Conservation (phyloP, 192 early-diverging fungal genomes). For the Backusella morwellensis region DNA sequence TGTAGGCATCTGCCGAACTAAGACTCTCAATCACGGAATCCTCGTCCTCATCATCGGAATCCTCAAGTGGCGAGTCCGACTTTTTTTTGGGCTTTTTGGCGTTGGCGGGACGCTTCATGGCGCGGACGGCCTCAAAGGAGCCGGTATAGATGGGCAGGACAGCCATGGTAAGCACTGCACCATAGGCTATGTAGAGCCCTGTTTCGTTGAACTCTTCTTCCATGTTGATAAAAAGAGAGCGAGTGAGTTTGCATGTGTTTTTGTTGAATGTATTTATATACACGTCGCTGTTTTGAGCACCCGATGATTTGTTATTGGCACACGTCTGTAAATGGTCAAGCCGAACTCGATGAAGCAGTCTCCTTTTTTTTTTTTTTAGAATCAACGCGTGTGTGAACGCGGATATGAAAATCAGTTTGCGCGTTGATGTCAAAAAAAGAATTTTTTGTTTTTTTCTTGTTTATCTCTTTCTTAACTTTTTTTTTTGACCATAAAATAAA, state of each 20-base stretch:
- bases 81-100: constrained; percentile 39
- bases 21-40: constrained; percentile 72
- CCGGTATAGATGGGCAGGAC: constrained; percentile 86
- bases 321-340: not conserved
- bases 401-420: not conserved
- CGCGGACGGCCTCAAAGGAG: constrained; percentile 61
- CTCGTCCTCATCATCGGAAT: constrained; percentile 61
- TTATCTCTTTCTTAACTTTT: not conserved
- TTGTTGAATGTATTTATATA: not conserved
- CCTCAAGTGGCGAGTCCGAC: constrained; percentile 37
- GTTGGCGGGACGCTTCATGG: constrained; percentile 27
- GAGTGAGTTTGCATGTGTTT: not conserved
- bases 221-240: not conserved
- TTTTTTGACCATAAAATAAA: not conserved
- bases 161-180: constrained; percentile 85
- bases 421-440: not conserved
- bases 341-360: too few species aligned
- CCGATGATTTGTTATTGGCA: not conserved
- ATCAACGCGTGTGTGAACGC: not conserved
- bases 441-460: not conserved
- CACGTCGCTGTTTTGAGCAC: not conserved
- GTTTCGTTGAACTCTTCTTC: not conserved
- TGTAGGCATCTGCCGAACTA: constrained; percentile 83
- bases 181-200: constrained; percentile 76
- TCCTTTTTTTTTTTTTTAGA: not conserved